Conservation (phyloP, 352 stramenopile species). For the Phytophthora vignae region DNA sequence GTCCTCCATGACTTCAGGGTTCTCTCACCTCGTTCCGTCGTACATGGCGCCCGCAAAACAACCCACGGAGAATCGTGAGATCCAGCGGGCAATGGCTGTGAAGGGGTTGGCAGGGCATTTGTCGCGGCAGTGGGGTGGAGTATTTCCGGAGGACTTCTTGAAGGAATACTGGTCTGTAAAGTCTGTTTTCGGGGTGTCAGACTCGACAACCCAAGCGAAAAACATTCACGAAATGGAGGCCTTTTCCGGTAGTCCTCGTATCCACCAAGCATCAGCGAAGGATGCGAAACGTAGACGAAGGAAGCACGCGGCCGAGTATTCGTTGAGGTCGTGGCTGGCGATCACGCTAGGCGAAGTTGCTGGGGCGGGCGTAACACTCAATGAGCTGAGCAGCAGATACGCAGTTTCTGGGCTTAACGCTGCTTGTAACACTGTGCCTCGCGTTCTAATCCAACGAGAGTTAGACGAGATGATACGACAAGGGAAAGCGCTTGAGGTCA, state of each 20-base stretch:
- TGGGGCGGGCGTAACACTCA: constrained; percentile 29
- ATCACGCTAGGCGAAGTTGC: constrained; percentile 27
- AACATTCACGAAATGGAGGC: constrained; percentile 47
- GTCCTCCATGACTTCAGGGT: constrained; percentile 57
- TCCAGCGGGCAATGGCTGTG: constrained; percentile 50
- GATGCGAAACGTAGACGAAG: constrained; percentile 13
- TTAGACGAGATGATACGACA: constrained; percentile 51
- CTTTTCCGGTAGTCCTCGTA: constrained; percentile 42
- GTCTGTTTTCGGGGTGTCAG: constrained; percentile 47
- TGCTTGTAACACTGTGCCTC: background rate
- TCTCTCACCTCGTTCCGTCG: constrained; percentile 50
- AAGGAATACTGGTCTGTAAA: constrained; percentile 81
- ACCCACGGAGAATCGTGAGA: constrained; percentile 19
- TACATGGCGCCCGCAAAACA: constrained; percentile 41
- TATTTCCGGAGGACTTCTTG: constrained; percentile 72
- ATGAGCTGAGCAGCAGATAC: constrained; percentile 35
- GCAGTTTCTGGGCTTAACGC: constrained; percentile 14
- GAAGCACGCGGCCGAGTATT: constrained; percentile 11
- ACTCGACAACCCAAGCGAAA: constrained; percentile 26
- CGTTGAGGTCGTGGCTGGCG: constrained; percentile 31
- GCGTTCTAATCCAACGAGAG: constrained; percentile 36
- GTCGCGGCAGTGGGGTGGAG: constrained; percentile 51
- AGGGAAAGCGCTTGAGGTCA: constrained; percentile 64
- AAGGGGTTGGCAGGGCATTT: constrained; percentile 80
- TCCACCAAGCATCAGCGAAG: constrained; percentile 2